Conservation (phyloP, 2,329 filamentous ascomycete species). For the Sporothrix pallida region DNA sequence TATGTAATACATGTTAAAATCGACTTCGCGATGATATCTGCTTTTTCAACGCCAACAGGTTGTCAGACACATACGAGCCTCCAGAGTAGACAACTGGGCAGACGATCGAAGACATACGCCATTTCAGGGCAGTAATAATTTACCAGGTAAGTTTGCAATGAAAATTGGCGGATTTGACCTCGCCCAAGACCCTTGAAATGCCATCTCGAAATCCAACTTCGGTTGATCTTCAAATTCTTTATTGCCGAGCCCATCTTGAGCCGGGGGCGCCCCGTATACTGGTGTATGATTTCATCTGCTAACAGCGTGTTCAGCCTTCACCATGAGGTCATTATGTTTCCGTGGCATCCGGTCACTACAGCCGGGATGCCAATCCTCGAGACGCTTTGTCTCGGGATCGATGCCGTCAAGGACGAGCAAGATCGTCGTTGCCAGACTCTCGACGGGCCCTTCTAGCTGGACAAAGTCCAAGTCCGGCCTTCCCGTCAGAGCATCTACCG, state of each 20-base stretch:
- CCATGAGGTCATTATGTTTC: conserved; percentile 26
- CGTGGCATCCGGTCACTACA: conserved; percentile 25
- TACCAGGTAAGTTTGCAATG: neutral
- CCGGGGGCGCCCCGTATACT: neutral
- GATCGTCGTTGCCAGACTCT: conserved; percentile 13
- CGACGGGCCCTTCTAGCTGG: conserved; percentile 2
- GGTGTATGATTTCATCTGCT: neutral
- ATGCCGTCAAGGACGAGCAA: neutral
- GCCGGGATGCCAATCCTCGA: conserved; percentile 14
- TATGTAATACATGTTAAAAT: conserved; percentile 29
- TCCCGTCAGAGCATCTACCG: conserved; percentile 19
- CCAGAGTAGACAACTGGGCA: neutral
- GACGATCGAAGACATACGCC: neutral
- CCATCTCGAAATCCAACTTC: neutral
- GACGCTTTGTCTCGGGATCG: neutral
- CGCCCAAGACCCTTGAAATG: neutral
- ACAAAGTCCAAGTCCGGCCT: neutral
- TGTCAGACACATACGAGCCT: neutral
- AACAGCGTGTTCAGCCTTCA: neutral
- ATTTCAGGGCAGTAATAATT: neutral
- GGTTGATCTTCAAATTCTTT: too few species aligned
- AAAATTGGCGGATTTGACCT: too few species aligned
- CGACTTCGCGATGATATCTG: neutral
- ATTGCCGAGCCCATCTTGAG: too few species aligned
- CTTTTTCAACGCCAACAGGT: neutral